Evolutionary conservation across 495 filamentous ascomycete genomes (phyloP).

Genomic region (Hypoxylon lienhwacheense): DNA sequence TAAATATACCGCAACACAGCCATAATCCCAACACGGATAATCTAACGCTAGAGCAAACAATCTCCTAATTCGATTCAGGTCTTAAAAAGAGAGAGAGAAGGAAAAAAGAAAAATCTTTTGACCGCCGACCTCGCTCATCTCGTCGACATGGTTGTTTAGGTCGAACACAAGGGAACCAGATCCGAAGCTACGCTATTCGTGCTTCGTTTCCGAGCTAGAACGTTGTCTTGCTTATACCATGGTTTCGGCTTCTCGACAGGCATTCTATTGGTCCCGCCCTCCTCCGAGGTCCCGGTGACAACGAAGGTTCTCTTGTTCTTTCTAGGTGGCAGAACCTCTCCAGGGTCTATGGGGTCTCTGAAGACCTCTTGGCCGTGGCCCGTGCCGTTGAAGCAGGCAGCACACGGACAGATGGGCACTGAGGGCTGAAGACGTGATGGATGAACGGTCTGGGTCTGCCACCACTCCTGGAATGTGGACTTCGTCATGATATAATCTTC

Average conservation of each 20-base stretch:
- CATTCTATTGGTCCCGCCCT: background rate
- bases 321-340: constrained; percentile 17
- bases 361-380: constrained; percentile 22
- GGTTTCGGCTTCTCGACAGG: constrained; percentile 20
- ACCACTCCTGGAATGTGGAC: constrained; percentile 30
- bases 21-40: too few relatives aligned
- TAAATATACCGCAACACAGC: too few relatives aligned
- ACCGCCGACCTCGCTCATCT: too few relatives aligned
- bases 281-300: constrained; percentile 2
- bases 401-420: constrained; percentile 36
- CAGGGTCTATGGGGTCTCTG: constrained; percentile 21
- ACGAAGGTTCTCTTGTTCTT: background rate
- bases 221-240: constrained; percentile 24
- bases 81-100: too few relatives aligned
- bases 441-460: constrained; percentile 29
- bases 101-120: too few relatives aligned
- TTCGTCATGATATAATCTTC: constrained; percentile 21
- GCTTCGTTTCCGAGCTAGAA: constrained; percentile 18
- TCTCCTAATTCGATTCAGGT: too few relatives aligned
- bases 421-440: constrained; percentile 13
- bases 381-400: constrained; percentile 37
- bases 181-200: constrained; percentile 29
- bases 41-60: too few relatives aligned
- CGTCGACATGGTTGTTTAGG: constrained; percentile 13
- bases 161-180: constrained; percentile 26